A percentile compares a stretch with the other conserved stretches of the same genome.
Conservation (phyloP, 805 yeast species). For the Candida piceae region DNA sequence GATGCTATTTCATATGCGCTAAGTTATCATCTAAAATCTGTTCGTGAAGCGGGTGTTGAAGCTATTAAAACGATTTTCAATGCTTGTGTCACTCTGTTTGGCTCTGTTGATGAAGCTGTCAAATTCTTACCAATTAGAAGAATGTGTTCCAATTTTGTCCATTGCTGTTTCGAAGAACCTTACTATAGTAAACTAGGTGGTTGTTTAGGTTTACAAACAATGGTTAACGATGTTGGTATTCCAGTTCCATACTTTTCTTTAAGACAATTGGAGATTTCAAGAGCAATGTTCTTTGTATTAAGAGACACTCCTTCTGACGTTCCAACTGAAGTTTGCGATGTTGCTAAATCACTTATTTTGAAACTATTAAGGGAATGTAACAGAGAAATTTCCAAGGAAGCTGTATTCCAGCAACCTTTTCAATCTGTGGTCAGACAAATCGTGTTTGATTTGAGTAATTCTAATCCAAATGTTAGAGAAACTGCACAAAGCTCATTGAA, state of each 20-base stretch:
- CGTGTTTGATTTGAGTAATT: constrained; percentile 88
- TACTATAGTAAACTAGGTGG: constrained; percentile 88
- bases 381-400: constrained; percentile 51
- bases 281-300: constrained; percentile 83
- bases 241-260: constrained; percentile 70
- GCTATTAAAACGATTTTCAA: constrained; percentile 59
- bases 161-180: constrained; percentile 85
- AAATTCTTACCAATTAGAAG: constrained; percentile 72
- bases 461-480: constrained; percentile 75
- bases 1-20: constrained; percentile 76
- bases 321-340: constrained; percentile 69
- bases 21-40: constrained; percentile 67
- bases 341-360: constrained; percentile 65
- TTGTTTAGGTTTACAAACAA: constrained; percentile 69
- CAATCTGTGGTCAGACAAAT: constrained; percentile 81
- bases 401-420: constrained; percentile 65
- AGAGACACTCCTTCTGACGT: constrained; percentile 88
- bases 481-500: constrained; percentile 71
- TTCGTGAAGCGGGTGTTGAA: constrained; percentile 64
- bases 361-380: constrained; percentile 65
- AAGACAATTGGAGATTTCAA: constrained; percentile 76
- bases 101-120: constrained; percentile 57
- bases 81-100: constrained; percentile 63
- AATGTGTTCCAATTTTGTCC: constrained; percentile 78
- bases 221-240: constrained; percentile 62